These are phyloP conservation scores for Yamadazyma nakazawae DNA, from an alignment of 805 yeast genomes.

Conservation along the genomic window DNA sequence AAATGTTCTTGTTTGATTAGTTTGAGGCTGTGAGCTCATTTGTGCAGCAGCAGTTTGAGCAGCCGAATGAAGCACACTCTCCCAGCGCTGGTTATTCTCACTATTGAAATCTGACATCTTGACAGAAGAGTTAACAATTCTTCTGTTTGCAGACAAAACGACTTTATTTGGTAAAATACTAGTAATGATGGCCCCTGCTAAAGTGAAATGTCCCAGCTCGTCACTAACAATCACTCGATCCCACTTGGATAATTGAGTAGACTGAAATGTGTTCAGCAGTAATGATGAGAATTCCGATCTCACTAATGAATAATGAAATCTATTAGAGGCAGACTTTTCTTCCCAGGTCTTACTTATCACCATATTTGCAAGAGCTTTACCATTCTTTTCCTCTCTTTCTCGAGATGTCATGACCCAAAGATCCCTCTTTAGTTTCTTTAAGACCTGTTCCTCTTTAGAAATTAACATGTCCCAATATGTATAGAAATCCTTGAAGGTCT, in stretches of 20 bases:
- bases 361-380: slow-evolving; percentile 52
- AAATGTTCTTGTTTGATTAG: slow-evolving; percentile 30
- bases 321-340: slow-evolving; percentile 13
- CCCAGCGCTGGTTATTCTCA: slow-evolving; percentile 45
- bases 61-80: slow-evolving; percentile 39
- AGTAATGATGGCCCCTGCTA: slow-evolving; percentile 60
- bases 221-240: slow-evolving; percentile 78
- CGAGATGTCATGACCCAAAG: slow-evolving; percentile 62
- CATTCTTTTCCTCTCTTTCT: slow-evolving; percentile 59
- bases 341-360: slow-evolving; percentile 23
- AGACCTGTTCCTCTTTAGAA: slow-evolving; percentile 67
- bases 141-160: slow-evolving; percentile 50
- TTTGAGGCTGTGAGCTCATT: not conserved
- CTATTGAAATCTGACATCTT: slow-evolving; percentile 42
- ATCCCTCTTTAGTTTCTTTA: slow-evolving; percentile 51
- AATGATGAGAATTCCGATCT: slow-evolving; percentile 23
- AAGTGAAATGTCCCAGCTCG: slow-evolving; percentile 71
- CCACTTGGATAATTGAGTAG: slow-evolving; percentile 49
- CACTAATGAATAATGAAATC: slow-evolving; percentile 48
- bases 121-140: slow-evolving; percentile 44
- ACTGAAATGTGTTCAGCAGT: slow-evolving; percentile 18
- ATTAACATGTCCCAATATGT: slow-evolving; percentile 71
- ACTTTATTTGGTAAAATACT: slow-evolving; percentile 42
- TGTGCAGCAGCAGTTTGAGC: not conserved
- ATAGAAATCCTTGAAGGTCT: slow-evolving; percentile 52